Evolutionary conservation across 2,329 filamentous ascomycete genomes (phyloP).

Genomic region (Huntiella bhutanensis): DNA sequence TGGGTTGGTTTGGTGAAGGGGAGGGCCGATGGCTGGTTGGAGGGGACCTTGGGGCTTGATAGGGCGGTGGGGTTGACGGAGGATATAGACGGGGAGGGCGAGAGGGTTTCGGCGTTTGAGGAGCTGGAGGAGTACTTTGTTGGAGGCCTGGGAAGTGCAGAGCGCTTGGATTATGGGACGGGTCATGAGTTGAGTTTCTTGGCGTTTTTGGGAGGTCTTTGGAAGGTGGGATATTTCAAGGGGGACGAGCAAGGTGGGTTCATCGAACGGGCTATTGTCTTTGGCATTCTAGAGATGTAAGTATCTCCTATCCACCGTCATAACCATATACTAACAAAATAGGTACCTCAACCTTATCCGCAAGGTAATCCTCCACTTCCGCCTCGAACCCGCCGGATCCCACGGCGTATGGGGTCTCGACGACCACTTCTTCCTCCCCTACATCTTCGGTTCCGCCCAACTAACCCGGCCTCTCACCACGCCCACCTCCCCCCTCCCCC

Average conservation of each 20-base stretch:
- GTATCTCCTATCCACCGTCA: constrained; percentile 19
- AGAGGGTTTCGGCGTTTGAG: constrained; percentile 14
- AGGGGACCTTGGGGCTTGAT: constrained; percentile 16
- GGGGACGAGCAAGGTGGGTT: constrained; percentile 31
- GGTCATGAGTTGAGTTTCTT: constrained; percentile 91
- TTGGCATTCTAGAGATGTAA: constrained; percentile 67
- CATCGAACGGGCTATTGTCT: constrained; percentile 60
- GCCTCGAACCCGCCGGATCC: constrained; percentile 81
- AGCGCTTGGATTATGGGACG: constrained; percentile 85
- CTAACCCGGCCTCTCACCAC: constrained; percentile 46
- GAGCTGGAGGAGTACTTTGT: constrained; percentile 43
- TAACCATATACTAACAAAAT: constrained; percentile 10
- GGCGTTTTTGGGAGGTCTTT: constrained; percentile 74
- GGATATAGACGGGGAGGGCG: neutral
- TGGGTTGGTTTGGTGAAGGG: constrained; percentile 59
- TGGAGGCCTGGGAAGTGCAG: constrained; percentile 71
- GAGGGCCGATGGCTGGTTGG: constrained; percentile 33
- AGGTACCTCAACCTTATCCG: constrained; percentile 70
- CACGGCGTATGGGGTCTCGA: constrained; percentile 98
- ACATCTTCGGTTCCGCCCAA: constrained; percentile 89
- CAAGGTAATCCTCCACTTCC: constrained; percentile 73
- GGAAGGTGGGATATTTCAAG: constrained; percentile 71
- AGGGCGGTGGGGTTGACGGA: constrained; percentile 9
- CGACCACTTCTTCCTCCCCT: constrained; percentile 84
- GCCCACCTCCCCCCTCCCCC: constrained; percentile 39